Base-by-base conservation (phyloP, 371 early-diverging fungal genomes). In the Phascolomyces articulosus region DNA sequence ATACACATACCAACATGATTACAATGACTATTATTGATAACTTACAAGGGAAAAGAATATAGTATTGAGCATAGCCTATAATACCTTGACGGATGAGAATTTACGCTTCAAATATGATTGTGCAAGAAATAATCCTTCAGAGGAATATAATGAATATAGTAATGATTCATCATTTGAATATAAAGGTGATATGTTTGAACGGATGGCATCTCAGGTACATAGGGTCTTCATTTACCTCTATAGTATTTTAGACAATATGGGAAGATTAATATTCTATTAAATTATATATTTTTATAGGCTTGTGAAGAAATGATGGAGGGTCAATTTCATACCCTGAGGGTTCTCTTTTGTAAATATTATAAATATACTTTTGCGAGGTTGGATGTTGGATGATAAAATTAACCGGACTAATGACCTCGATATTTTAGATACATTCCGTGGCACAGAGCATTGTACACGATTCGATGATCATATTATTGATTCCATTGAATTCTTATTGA, bases 271-370 rank as follows among this genome's bases (percentile, higher is more conserved):
- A 49, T 3, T 44, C 26, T 23, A 21, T 38, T 57, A 40, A 27
- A 11, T 51, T 38, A n/a, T 51, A 23, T 24, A 51, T 51, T n/a
- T 18, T 51, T 4, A 20, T 51, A 84, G 85, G 62, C 82, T 51
- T 88, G 85, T 59, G 77, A 79, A 31, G 88, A 88, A 65, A 85
- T 88, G 71, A 73, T 86, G 77, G 86, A 85, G 58, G 88, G 88
- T 40, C 87, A 88, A 66, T 88, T 86, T 70, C 82, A 85, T 60
- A 82, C 80, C 18, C 78, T 88, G 57, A 71, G 84, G n/a, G 75
- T 80, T 20, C 80, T 87, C 67, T 82, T 87, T 51, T 74, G 88
- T 87, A 79, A 70, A 80, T 77, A 27, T n/a, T 34, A 34, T 34
- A 34, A 9, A 34, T 34, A 11, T 0, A 55, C 6, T 6, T 20